Evolutionary conservation across 352 stramenopile species (phyloP).

Genomic region (Elongisporangium prolatum): DNA sequence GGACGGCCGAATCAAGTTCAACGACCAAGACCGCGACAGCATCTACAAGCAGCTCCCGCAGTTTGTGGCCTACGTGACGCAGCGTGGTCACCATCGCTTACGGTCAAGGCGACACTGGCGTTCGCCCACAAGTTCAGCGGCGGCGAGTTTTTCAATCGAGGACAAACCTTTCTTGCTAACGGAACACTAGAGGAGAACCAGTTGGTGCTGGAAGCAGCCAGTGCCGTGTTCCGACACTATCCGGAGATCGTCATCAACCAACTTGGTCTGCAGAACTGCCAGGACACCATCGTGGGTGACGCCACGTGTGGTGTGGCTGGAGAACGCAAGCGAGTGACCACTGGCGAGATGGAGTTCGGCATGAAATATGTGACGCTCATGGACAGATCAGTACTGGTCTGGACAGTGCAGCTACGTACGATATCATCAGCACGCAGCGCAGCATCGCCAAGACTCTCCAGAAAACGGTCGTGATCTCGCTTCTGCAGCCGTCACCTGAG

Average conservation of each 20-base stretch:
- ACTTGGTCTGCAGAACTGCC: slow-evolving; percentile 35
- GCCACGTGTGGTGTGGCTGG: no score
- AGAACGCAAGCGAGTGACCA: no score
- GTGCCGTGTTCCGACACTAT: slow-evolving; percentile 18
- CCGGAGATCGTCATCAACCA: slow-evolving; percentile 27
- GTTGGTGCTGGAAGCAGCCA: slow-evolving; percentile 5
- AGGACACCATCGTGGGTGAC: no score
- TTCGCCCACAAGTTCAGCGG: no score
- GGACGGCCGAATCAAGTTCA: slow-evolving; percentile 31
- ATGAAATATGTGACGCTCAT: slow-evolving; percentile 67
- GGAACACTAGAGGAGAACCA: slow-evolving; percentile 19
- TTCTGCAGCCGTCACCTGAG: slow-evolving; percentile 88
- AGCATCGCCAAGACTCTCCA: slow-evolving; percentile 26
- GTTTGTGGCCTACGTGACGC: slow-evolving; percentile 28
- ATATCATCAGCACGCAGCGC: slow-evolving; percentile 28
- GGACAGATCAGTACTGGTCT: slow-evolving; percentile 69
- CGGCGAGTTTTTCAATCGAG: no score
- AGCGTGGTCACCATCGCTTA: no score
- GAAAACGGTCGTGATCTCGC: slow-evolving; percentile 50
- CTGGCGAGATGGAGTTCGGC: slow-evolving; percentile 80
- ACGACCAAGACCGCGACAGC: slow-evolving; percentile 17
- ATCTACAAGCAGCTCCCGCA: slow-evolving; percentile 24
- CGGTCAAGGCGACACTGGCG: no score
- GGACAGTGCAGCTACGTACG: slow-evolving; percentile 50
- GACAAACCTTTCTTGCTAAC: slow-evolving; percentile 21